A percentile compares a stretch with the other conserved stretches of the same genome.
Evolutionary conservation across 179 eudicot genomes (phyloP).

Genomic region (Gypsophila paniculata): DNA sequence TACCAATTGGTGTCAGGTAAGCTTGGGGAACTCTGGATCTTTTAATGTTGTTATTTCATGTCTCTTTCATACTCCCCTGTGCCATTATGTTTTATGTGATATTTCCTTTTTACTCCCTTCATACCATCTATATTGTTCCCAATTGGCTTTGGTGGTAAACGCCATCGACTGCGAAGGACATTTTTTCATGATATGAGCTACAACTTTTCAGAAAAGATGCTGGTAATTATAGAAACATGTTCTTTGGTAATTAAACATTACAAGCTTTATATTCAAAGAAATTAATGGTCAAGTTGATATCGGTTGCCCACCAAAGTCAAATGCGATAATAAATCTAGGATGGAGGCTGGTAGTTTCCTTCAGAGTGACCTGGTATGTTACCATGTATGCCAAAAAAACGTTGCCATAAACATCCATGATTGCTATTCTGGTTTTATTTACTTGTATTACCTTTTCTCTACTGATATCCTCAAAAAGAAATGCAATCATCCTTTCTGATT

Average conservation of each 20-base stretch:
- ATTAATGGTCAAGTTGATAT: background rate
- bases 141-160: background rate
- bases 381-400: background rate
- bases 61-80: background rate
- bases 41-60: background rate
- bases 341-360: background rate
- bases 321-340: background rate
- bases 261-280: background rate
- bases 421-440: slow-evolving; percentile 5
- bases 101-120: too few species aligned
- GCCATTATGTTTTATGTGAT: background rate
- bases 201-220: background rate
- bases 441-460: background rate
- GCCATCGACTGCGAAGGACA: background rate
- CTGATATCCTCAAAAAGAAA: background rate
- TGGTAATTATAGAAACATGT: too few species aligned
- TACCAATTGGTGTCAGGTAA: slow-evolving; percentile 79
- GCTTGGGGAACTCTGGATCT: slow-evolving; percentile 16
- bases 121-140: background rate
- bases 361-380: background rate
- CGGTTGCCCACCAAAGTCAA: background rate
- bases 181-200: too few species aligned
- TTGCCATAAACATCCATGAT: background rate
- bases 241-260: background rate
- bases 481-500: background rate